A percentile compares a stretch with the other conserved stretches of the same genome.
Evolutionary conservation across 1,284 basidiomycete genomes (phyloP).

Genomic region (Ustilago curta): DNA sequence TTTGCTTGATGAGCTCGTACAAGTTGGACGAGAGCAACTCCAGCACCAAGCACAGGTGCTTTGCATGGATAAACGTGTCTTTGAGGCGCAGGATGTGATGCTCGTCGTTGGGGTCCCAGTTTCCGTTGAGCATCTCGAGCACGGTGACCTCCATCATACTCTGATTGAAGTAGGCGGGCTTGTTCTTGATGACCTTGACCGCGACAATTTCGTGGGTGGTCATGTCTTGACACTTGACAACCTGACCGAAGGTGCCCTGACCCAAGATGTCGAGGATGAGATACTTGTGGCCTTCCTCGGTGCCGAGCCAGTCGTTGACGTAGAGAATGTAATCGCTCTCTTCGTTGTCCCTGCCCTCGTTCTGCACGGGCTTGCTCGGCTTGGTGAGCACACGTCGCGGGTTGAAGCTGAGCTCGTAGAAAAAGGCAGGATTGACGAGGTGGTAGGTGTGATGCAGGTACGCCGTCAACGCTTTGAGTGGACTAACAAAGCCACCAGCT

Average conservation of each 20-base stretch:
- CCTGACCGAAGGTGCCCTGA: slow-evolving; percentile 98
- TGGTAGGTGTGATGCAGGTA: slow-evolving; percentile 69
- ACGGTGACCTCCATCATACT: slow-evolving; percentile 99
- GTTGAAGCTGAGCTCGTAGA: slow-evolving; percentile 69
- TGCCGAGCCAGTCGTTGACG: slow-evolving; percentile 68
- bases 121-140: slow-evolving; percentile 77
- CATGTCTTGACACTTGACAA: slow-evolving; percentile 99
- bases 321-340: slow-evolving; percentile 69
- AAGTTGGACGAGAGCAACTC: slow-evolving; percentile 96
- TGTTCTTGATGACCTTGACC: slow-evolving; percentile 99
- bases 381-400: slow-evolving; percentile 67
- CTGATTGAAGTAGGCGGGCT: slow-evolving; percentile 98
- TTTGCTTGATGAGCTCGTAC: slow-evolving; percentile 99
- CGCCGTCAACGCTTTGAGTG: slow-evolving; percentile 67
- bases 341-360: slow-evolving; percentile 68
- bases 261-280: slow-evolving; percentile 97
- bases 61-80: slow-evolving; percentile 96
- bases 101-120: slow-evolving; percentile 83
- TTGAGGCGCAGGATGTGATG: slow-evolving; percentile 95
- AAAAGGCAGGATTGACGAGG: slow-evolving; percentile 68
- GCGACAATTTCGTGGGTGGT: slow-evolving; percentile 98
- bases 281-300: slow-evolving; percentile 76
- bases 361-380: slow-evolving; percentile 67
- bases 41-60: slow-evolving; percentile 96
- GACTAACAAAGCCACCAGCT: slow-evolving; percentile 65